Evolutionary conservation across 208 protist genomes (phyloP), one percentile per base, ranked within the genome.

Genomic region (Porcisia deanei): DNA sequence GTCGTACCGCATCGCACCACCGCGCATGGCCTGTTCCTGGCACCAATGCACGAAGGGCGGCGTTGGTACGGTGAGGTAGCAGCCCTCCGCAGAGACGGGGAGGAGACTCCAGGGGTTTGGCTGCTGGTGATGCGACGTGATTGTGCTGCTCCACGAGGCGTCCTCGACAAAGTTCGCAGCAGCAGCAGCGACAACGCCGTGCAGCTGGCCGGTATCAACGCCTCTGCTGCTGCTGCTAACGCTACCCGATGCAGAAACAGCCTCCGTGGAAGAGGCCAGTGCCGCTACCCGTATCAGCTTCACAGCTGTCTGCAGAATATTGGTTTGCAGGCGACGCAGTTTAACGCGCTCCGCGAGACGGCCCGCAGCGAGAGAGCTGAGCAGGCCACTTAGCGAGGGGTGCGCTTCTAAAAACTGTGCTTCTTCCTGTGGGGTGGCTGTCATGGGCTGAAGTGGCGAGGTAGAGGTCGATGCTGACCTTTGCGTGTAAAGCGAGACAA

Each of bases 1-100:
- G 54, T 58, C 79, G 71, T 70, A 89, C 54, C 60, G 85, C 83
- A 81, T 92, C 72, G 61, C 75, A 6, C 73, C 66, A 25, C 71
- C 49, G 65, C 75, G 68, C n/a, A 77, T 87, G 5, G 79, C 79
- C 57, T 73, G 75, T 43, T 47, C 30, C 47, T 77, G 25, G 41
- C 72, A 77, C 77, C 77, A 82, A 34, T 74, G 71, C 30, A 81
- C 71, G 75, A 85, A 94, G 0, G 65, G 55, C 3, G 57, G 25
- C 12, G 86, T 87, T 5, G 91, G 89, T 22, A 94, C 79, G 41
- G 89, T 77, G 14, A 96, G 8, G 81, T 84, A 96, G 60, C 91
- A 74, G n/a, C 91, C 91, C 39, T 92, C 87, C 41, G 80, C 84
- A 1, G 86, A 76, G 14, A 92, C 69, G 14, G 87, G 80, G 53